Conservation (phyloP, 345 rosid species). For the Clausena lansium region DNA sequence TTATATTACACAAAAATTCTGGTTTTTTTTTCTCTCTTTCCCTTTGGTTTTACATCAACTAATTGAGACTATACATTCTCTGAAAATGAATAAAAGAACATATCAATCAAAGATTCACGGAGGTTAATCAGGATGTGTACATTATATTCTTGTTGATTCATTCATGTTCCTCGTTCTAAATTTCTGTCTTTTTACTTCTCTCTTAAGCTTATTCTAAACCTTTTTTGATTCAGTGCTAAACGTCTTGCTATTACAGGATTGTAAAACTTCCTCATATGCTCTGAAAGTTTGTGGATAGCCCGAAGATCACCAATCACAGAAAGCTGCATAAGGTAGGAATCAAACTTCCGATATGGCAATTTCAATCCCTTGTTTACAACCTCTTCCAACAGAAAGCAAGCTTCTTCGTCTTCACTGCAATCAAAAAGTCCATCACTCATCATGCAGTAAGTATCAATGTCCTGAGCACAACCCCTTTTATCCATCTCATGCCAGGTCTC, state of each 20-base stretch:
- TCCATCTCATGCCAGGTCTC: slow-evolving; percentile 87
- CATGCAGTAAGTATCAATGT: slow-evolving; percentile 67
- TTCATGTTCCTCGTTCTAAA: not conserved
- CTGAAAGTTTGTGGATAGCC: slow-evolving; percentile 74
- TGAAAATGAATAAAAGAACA: too few species aligned
- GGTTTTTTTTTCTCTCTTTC: too few species aligned
- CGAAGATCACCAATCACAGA: slow-evolving; percentile 66
- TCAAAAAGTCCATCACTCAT: slow-evolving; percentile 89
- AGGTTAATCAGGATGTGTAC: not conserved
- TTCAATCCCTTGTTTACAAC: slow-evolving; percentile 64
- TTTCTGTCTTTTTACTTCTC: slow-evolving; percentile 37
- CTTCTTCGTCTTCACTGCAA: slow-evolving; percentile 64
- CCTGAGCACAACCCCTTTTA: slow-evolving; percentile 51
- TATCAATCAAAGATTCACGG: too few species aligned
- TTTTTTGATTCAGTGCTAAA: slow-evolving; percentile 63
- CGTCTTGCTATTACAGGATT: slow-evolving; percentile 89
- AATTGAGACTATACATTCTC: too few species aligned
- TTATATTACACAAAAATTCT: too few species aligned
- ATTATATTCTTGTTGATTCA: not conserved
- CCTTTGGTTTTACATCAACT: too few species aligned
- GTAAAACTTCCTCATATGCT: slow-evolving; percentile 76
- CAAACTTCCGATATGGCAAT: slow-evolving; percentile 66
- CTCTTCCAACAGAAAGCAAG: slow-evolving; percentile 67
- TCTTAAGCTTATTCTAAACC: slow-evolving; percentile 61
- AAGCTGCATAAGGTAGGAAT: slow-evolving; percentile 73